These are phyloP conservation scores for Penicillium cataractarum DNA, from an alignment of 495 filamentous ascomycete species.

Conservation along the genomic window DNA sequence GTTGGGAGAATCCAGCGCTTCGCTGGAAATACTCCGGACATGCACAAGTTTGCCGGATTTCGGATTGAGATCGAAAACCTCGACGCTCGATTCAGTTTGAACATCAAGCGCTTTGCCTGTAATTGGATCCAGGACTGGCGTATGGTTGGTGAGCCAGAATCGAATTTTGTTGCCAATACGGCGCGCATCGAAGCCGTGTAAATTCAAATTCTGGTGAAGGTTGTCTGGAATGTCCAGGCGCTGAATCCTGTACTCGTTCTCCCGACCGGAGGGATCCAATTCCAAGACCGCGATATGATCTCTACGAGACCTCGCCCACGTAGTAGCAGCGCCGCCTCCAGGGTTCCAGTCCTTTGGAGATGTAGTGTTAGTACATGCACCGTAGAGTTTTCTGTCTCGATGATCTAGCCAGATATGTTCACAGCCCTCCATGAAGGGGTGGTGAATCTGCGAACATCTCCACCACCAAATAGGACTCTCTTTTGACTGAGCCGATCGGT, in stretches of 20 bases:
- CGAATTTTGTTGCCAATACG: constrained; percentile 7
- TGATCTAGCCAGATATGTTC: constrained; percentile 22
- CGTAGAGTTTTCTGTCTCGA: constrained; percentile 16
- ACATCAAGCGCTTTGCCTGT: constrained; percentile 13
- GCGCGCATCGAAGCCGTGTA: constrained; percentile 16
- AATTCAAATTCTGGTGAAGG: background rate
- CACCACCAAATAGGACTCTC: background rate
- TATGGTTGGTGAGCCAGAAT: constrained; percentile 23
- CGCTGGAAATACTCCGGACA: constrained; percentile 14
- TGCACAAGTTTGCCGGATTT: constrained; percentile 2
- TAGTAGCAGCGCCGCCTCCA: background rate
- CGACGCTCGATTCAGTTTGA: constrained; percentile 7
- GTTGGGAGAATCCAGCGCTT: constrained; percentile 14
- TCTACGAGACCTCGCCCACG: background rate
- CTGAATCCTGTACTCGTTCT: constrained; percentile 9
- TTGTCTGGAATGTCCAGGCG: constrained; percentile 1
- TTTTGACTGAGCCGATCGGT: background rate
- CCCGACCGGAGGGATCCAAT: constrained; percentile 14
- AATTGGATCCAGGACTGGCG: background rate
- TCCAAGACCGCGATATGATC: constrained; percentile 19
- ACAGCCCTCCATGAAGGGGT: constrained; percentile 21
- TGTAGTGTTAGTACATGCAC: constrained; percentile 6
- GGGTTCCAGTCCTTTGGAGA: constrained; percentile 10
- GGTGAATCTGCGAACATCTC: constrained; percentile 7
- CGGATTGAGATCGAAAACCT: constrained; percentile 18